Conservation (phyloP, 768 basidiomycete species). For the Tylopilus rubrobrunneus region DNA sequence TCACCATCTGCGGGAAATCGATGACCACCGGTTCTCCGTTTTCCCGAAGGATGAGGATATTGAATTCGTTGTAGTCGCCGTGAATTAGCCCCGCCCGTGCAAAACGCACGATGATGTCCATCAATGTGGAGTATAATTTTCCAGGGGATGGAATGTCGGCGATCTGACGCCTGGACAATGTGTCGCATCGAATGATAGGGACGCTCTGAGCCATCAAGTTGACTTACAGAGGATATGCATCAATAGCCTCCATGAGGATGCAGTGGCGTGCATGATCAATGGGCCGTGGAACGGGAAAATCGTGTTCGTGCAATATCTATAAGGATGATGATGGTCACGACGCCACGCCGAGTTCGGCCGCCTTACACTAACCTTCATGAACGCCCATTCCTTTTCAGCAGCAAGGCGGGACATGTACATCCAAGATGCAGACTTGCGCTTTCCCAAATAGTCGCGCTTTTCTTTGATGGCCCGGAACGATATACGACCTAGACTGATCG, state of each 20-base stretch:
- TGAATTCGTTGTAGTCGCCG: slow-evolving; percentile 99
- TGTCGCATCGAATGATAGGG: background rate
- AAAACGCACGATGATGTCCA: slow-evolving; percentile 95
- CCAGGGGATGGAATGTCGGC: slow-evolving; percentile 80
- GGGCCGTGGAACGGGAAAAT: slow-evolving; percentile 89
- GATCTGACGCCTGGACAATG: slow-evolving; percentile 71
- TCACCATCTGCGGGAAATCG: slow-evolving; percentile 99
- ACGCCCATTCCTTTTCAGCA: slow-evolving; percentile 97
- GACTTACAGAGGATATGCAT: slow-evolving; percentile 87
- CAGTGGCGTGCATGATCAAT: slow-evolving; percentile 95
- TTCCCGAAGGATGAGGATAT: slow-evolving; percentile 86
- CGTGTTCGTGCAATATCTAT: slow-evolving; percentile 87
- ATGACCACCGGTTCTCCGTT: slow-evolving; percentile 82
- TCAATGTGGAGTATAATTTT: slow-evolving; percentile 83
- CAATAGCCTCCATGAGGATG: slow-evolving; percentile 93
- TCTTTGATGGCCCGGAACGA: slow-evolving; percentile 96
- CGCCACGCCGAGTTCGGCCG: background rate
- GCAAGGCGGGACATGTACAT: slow-evolving; percentile 98
- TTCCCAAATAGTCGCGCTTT: slow-evolving; percentile 94
- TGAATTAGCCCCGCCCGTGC: slow-evolving; percentile 95
- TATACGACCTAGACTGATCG: slow-evolving; percentile 82
- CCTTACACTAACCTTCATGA: slow-evolving; percentile 77
- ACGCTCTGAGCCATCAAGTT: background rate
- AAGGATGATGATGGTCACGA: background rate
- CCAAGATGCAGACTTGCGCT: slow-evolving; percentile 95